Base-by-base conservation (phyloP, 2,329 filamentous ascomycete species). In the Davidsoniella eucalypti region DNA sequence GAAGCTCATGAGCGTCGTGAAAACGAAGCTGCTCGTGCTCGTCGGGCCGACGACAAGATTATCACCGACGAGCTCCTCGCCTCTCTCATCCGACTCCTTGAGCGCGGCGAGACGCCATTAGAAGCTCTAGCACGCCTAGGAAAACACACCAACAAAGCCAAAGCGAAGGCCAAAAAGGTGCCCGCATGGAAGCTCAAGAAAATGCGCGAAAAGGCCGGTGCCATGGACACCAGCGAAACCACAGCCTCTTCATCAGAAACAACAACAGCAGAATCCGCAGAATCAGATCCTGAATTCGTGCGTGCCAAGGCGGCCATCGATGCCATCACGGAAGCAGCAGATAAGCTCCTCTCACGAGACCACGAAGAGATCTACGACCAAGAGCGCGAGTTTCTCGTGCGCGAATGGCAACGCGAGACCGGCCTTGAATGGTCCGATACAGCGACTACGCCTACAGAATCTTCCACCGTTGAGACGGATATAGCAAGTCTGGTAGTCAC, bases 321-420 rank as follows among this genome's bases (percentile, higher is more conserved):
- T 58, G 72, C 75, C 44, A 84, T 98, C 55, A 96, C 92, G 0
- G 87, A 84, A 42, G 87, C 90, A 8, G 88, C 92, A 3, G 88
- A 95, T 65, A 82, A 84, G 55, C 70, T 98, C 0, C 76, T 95
- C 49, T 82, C 81, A 26, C 73, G 90, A 50, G 88, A 88, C 17
- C 79, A 90, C 55, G 76, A 80, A 2, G 87, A 96, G n/a, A 81
- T 96, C 46, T 98, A 96, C 65, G 87, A 96, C 52, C 75, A 81
- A 42, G 86, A 93, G 61, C 75, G 88, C 52, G 92, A 96, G 64
- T 64, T 82, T 54, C 73, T 98, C 25, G 78, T 88, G 49, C 75
- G 92, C 33, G 83, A 90, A 61, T 96, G 87, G 63, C 75, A 76
- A 55, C 79, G 80, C 47, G 88, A 95, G 63, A 87, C 87, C 0